Evolutionary conservation across 805 yeast species (phyloP).

Genomic region (Cyberlindnera nakhonratchasimensis): DNA sequence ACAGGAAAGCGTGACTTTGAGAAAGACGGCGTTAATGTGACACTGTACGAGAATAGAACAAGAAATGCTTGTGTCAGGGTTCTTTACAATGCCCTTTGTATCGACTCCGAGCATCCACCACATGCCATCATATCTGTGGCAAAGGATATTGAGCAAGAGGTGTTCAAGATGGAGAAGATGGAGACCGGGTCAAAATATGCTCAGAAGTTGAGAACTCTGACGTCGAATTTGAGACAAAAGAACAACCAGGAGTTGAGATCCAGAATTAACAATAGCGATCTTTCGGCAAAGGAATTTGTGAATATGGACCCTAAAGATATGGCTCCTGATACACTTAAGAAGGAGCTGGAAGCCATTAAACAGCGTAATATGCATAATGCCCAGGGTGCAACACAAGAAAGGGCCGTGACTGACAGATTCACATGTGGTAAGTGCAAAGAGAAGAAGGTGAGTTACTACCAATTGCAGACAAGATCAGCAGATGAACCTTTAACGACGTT

Average conservation of each 20-base stretch:
- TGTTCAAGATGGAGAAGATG: constrained; percentile 57
- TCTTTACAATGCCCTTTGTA: constrained; percentile 83
- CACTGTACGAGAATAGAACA: constrained; percentile 67
- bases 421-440: constrained; percentile 98
- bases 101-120: constrained; percentile 66
- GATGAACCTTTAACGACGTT: constrained; percentile 98
- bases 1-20: constrained; percentile 70
- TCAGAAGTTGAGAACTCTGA: constrained; percentile 79
- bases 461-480: constrained; percentile 96
- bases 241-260: constrained; percentile 82
- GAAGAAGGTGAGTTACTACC: constrained; percentile 94
- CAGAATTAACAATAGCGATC: constrained; percentile 62
- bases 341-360: constrained; percentile 80
- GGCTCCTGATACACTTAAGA: constrained; percentile 88
- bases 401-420: constrained; percentile 95
- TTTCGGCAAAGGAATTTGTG: constrained; percentile 62
- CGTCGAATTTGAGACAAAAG: constrained; percentile 83
- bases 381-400: constrained; percentile 93
- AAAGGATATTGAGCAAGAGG: constrained; percentile 69
- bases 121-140: constrained; percentile 59
- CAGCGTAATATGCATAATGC: constrained; percentile 92
- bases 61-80: constrained; percentile 84
- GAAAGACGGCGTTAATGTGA: constrained; percentile 74
- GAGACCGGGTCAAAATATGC: constrained; percentile 55
- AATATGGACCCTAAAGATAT: constrained; percentile 89